Evolutionary conservation across 1,284 basidiomycete species (phyloP).

Genomic region (Grifola frondosa): DNA sequence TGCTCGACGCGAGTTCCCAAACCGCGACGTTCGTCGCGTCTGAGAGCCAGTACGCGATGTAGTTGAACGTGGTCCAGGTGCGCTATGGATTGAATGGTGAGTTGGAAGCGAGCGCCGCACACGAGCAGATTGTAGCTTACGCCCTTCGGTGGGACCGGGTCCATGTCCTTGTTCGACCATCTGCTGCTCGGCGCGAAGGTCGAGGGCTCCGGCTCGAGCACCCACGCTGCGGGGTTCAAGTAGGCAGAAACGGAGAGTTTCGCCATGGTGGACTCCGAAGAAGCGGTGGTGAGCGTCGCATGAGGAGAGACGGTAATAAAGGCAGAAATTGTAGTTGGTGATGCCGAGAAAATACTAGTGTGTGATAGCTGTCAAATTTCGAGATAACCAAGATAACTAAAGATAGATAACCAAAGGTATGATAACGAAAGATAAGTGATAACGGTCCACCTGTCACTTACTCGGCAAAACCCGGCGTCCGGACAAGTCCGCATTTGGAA

Average conservation of each 20-base stretch:
- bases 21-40: conserved; percentile 53
- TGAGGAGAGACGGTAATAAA: conserved; percentile 9
- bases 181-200: conserved; percentile 50
- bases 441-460: too few species aligned
- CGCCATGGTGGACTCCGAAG: conserved; percentile 6
- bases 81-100: too few species aligned
- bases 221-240: conserved; percentile 39
- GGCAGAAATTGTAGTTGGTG: too few species aligned
- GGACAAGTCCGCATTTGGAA: too few species aligned
- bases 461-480: too few species aligned
- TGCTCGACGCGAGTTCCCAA: conserved; percentile 54
- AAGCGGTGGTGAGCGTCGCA: not conserved
- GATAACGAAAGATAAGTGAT: too few species aligned
- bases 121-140: conserved; percentile 13
- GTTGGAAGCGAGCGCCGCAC: not conserved
- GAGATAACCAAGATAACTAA: too few species aligned
- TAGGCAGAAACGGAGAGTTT: conserved; percentile 17
- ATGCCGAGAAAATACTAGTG: too few species aligned
- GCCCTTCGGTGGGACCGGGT: conserved; percentile 56
- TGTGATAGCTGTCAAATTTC: too few species aligned
- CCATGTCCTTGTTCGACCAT: conserved; percentile 77
- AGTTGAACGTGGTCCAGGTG: conserved; percentile 66
- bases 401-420: too few species aligned
- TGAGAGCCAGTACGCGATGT: conserved; percentile 64
- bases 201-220: conserved; percentile 46